Evolutionary conservation across 768 basidiomycete genomes (phyloP).

Genomic region (Suillus cothurnatus): DNA sequence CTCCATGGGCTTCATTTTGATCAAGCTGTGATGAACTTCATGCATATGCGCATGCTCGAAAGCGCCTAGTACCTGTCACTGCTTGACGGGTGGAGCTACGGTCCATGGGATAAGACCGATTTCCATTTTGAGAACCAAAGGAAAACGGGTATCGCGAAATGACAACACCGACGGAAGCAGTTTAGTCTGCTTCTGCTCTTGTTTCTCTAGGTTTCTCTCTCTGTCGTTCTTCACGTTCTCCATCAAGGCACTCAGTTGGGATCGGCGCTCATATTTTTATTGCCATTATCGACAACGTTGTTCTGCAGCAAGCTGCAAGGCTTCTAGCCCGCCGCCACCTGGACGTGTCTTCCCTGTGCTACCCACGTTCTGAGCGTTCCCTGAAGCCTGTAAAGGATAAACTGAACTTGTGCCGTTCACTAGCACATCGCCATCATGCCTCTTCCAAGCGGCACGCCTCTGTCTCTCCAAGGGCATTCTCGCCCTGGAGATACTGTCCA

Average conservation of each 20-base stretch:
- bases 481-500: constrained; percentile 56
- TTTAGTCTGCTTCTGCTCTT: constrained; percentile 10
- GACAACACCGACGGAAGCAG: constrained; percentile 8
- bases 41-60: too few species aligned
- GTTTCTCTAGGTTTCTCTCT: constrained; percentile 10
- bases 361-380: constrained; percentile 1
- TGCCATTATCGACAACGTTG: constrained; percentile 2
- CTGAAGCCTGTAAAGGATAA: constrained; percentile 1
- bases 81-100: not conserved
- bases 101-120: constrained; percentile 2
- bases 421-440: constrained; percentile 51
- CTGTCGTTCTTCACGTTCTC: not conserved
- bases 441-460: constrained; percentile 53
- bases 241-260: constrained; percentile 1
- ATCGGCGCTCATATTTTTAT: not conserved
- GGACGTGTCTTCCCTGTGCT: constrained; percentile 6
- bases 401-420: not conserved
- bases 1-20: not conserved
- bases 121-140: constrained; percentile 10
- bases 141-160: constrained; percentile 5
- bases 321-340: constrained; percentile 1
- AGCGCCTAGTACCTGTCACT: too few species aligned
- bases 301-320: constrained; percentile 4
- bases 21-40: not conserved
- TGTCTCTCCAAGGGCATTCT: constrained; percentile 61